Base-by-base conservation (phyloP, 768 basidiomycete species). In the Boletus rex-veris region DNA sequence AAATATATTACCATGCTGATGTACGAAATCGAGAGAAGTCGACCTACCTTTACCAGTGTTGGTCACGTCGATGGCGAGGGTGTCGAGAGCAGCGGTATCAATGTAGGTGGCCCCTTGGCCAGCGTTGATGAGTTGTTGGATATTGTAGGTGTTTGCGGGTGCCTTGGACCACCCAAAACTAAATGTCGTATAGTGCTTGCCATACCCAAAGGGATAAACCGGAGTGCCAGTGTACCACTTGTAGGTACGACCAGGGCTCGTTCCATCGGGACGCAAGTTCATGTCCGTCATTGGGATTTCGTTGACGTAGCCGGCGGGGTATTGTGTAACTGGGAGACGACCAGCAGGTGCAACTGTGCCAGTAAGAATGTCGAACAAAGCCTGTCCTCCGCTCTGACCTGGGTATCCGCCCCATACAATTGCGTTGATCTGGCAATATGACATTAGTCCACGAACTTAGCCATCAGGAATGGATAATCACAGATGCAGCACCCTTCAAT, bases 191-290 rank as follows among this genome's bases (percentile, higher is more conserved):
- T 28, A 28, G 28, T 28, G 28, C 28, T 28, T 7, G 7, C 28
- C 7, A 7, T 28, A 28, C 28, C 28, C 2, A 7, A 28, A 82
- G 50, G 76, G 74, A 61, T 74, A 80, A 18, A 81, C 71, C n/a
- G 80, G 76, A 15, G 72, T 71, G 14, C 74, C 79, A 21, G 70
- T 73, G 69, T 75, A 82, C 81, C 81, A 84, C 57, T 76, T 80
- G 67, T 83, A 83, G 9, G 81, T 82, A 33, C 81, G 74, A 11
- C 81, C 81, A 0, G 82, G 81, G 57, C 75, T 79, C 44, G 71
- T 71, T 30, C 66, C 58, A 59, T 72, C 8, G 28, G 28, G 28
- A 28, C 28, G 7, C 28, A 28, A 28, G 28, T 7, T 28, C 28
- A 28, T 28, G 28, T 28, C 28, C 28, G 7, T 28, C 28, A 28